Conservation (phyloP, 1,139 yeast genomes). For the Sugiyamaella xylanicola region DNA sequence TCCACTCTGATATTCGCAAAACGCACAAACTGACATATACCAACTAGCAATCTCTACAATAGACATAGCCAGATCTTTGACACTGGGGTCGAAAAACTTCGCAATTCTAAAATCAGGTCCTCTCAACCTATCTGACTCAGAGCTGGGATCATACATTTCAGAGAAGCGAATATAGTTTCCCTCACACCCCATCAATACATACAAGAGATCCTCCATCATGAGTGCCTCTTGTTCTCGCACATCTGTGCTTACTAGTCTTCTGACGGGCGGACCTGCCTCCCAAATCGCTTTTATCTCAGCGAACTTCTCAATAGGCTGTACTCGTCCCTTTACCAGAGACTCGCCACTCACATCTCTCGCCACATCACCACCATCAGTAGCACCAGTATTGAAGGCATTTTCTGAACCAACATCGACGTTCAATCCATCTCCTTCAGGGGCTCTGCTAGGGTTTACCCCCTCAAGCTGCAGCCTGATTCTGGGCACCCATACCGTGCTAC, state of each 20-base stretch:
- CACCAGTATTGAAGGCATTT: too few species aligned
- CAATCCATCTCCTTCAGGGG: not conserved
- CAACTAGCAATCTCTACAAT: conserved; percentile 64
- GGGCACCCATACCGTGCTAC: conserved; percentile 5
- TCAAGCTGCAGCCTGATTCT: not conserved
- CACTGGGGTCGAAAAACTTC: conserved; percentile 70
- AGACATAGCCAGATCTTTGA: conserved; percentile 70
- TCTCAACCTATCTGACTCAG: conserved; percentile 45
- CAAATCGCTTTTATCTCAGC: conserved; percentile 23
- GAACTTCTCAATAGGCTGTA: conserved; percentile 33
- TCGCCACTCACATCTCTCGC: not conserved
- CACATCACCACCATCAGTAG: not conserved
- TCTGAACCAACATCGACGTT: not conserved
- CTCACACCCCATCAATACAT: conserved; percentile 72
- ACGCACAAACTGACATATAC: conserved; percentile 57
- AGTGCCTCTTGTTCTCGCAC: conserved; percentile 65
- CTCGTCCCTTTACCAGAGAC: conserved; percentile 11
- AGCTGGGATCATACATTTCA: conserved; percentile 56
- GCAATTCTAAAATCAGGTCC: conserved; percentile 81
- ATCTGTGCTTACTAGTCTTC: conserved; percentile 27
- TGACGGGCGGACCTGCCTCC: conserved; percentile 15
- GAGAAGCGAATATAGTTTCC: conserved; percentile 75
- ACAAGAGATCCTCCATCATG: conserved; percentile 68
- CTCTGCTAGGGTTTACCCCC: not conserved
- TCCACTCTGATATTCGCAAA: conserved; percentile 58